These are phyloP conservation scores for Leccinum pallidistipes DNA, from an alignment of 1,284 basidiomycete species.

Conservation along the genomic window DNA sequence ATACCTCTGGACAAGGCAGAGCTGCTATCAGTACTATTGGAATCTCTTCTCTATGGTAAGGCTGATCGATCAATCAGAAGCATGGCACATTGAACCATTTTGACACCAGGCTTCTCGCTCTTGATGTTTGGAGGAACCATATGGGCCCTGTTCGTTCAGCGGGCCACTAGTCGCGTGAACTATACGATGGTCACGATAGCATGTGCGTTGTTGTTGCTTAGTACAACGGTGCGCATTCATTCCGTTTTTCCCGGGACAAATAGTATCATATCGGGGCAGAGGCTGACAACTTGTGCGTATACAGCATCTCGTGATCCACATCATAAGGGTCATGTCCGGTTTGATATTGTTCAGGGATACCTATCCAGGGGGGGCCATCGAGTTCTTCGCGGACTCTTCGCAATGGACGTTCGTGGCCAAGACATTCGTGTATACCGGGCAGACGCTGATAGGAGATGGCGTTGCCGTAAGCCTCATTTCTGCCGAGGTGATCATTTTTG, in stretches of 20 bases:
- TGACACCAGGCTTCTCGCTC: slow-evolving; percentile 3
- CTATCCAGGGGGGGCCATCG: not conserved
- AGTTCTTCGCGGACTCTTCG: not conserved
- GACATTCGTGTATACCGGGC: not conserved
- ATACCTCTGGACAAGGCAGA: slow-evolving; percentile 9
- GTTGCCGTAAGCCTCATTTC: not conserved
- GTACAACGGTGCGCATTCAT: slow-evolving; percentile 7
- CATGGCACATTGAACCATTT: not conserved
- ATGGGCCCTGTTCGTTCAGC: not conserved
- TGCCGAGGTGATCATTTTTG: too few relatives aligned
- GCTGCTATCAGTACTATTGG: slow-evolving; percentile 6
- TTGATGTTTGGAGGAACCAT: slow-evolving; percentile 13
- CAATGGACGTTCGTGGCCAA: not conserved
- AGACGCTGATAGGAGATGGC: not conserved
- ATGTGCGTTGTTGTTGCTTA: slow-evolving; percentile 1
- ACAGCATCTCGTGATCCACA: slow-evolving; percentile 2
- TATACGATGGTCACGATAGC: slow-evolving; percentile 2
- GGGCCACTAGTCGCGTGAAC: not conserved
- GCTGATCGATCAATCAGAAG: not conserved
- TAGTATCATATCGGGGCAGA: not conserved
- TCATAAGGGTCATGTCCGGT: not conserved
- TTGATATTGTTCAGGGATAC: not conserved
- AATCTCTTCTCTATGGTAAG: slow-evolving; percentile 6
- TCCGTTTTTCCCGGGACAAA: not conserved
- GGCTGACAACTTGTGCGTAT: not conserved